phyloP scores from a whole-genome alignment of 2,329 filamentous ascomycete species.

The Pseudomassariella vexata region DNA sequence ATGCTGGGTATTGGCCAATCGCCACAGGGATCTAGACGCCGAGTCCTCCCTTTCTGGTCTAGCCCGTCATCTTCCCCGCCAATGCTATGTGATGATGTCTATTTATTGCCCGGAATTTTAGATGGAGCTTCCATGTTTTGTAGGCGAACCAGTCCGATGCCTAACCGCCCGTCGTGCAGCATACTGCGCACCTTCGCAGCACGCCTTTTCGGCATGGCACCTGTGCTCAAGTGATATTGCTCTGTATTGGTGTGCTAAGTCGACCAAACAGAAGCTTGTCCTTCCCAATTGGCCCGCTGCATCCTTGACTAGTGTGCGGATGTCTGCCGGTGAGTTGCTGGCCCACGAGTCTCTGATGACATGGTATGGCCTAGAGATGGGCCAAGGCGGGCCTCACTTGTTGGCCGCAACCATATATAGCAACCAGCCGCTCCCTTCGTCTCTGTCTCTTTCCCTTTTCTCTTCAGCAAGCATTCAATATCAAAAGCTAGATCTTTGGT shows the following conservation, averaged over 20 bases:
- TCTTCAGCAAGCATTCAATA: constrained; percentile 63
- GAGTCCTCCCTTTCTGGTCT: constrained; percentile 25
- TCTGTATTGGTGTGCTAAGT: constrained; percentile 15
- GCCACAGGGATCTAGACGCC: constrained; percentile 32
- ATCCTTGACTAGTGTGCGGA: constrained; percentile 14
- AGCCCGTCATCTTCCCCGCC: constrained; percentile 16
- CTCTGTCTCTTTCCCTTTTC: constrained; percentile 35
- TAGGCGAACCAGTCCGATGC: no score
- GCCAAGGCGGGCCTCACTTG: constrained; percentile 23
- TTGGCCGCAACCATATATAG: constrained; percentile 31
- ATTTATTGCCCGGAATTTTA: constrained; percentile 15
- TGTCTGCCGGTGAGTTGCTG: constrained; percentile 17
- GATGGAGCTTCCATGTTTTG: constrained; percentile 15
- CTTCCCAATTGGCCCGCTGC: constrained; percentile 14
- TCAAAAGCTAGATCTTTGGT: constrained; percentile 48
- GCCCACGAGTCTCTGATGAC: no score
- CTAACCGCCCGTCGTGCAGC: constrained; percentile 36
- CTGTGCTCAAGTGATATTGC: constrained; percentile 18
- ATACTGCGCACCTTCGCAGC: constrained; percentile 22
- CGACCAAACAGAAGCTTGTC: constrained; percentile 18
- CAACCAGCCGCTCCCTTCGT: constrained; percentile 30
- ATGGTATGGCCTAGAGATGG: constrained; percentile 17
- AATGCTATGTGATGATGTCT: constrained; percentile 13
- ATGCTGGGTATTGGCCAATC: constrained; percentile 25
- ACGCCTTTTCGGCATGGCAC: constrained; percentile 16